Conservation (phyloP, 352 stramenopile genomes). For the Paralagenidium karlingii region DNA sequence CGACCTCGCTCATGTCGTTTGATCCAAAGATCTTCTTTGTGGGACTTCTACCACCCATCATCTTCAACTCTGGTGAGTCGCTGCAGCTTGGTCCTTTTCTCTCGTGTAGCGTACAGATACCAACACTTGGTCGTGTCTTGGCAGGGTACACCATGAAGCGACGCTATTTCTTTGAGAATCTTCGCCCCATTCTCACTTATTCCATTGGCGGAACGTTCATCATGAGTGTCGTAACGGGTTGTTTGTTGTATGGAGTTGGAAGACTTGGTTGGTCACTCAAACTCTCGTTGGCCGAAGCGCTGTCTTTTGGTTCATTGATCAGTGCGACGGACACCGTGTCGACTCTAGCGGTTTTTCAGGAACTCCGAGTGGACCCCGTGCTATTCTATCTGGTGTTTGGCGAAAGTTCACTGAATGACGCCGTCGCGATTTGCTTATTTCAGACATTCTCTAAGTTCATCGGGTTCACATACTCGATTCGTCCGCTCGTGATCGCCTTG, state of each 20-base stretch:
- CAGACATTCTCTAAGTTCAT: conserved; percentile 89
- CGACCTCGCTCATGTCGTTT: conserved; percentile 74
- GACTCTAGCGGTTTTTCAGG: conserved; percentile 86
- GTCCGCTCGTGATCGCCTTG: conserved; percentile 61
- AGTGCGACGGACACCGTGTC: conserved; percentile 90
- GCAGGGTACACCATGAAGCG: conserved; percentile 89
- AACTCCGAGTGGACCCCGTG: conserved; percentile 80
- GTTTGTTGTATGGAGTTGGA: conserved; percentile 58
- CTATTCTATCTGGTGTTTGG: conserved; percentile 94
- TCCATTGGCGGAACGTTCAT: conserved; percentile 85
- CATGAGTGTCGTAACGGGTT: conserved; percentile 76
- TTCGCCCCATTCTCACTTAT: conserved; percentile 82
- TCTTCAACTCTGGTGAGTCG: conserved; percentile 90
- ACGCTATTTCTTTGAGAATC: conserved; percentile 88
- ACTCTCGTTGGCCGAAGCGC: conserved; percentile 76
- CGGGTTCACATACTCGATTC: conserved; percentile 69
- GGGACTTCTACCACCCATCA: conserved; percentile 86
- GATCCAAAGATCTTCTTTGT: conserved; percentile 91
- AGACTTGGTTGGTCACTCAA: conserved; percentile 51
- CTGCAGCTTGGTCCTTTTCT: too few species aligned
- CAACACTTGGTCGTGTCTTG: not conserved
- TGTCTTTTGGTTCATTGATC: conserved; percentile 89
- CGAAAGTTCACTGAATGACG: conserved; percentile 92
- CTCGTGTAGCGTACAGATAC: not conserved
- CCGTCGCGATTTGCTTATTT: conserved; percentile 89